Evolutionary conservation across 139 green algal species (phyloP).

Genomic region (Chara braunii): DNA sequence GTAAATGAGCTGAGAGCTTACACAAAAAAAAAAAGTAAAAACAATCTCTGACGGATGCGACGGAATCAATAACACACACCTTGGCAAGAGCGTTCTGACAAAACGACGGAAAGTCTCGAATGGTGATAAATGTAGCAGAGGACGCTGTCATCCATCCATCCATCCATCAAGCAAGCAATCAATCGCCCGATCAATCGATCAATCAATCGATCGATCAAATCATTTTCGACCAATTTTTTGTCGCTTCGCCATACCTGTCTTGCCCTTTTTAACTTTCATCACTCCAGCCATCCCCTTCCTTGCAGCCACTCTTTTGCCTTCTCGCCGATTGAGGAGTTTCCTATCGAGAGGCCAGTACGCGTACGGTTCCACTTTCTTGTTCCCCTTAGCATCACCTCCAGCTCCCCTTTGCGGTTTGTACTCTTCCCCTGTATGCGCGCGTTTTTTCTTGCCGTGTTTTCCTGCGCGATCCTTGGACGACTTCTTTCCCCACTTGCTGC

Average conservation of each 20-base stretch:
- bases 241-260: not conserved
- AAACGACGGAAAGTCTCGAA: not conserved
- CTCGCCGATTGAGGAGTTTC: slow-evolving; percentile 85
- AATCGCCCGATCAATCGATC: not conserved
- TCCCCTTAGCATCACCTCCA: slow-evolving; percentile 45
- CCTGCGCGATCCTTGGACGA: slow-evolving; percentile 3
- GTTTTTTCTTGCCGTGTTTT: not conserved
- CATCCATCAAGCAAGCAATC: not conserved
- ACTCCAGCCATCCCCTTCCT: slow-evolving; percentile 51
- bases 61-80: not conserved
- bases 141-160: not conserved
- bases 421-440: slow-evolving; percentile 23
- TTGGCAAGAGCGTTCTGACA: not conserved
- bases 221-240: not conserved
- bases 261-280: slow-evolving; percentile 28
- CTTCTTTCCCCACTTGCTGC: not conserved
- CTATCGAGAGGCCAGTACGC: slow-evolving; percentile 95
- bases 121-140: not conserved
- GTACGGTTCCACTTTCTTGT: slow-evolving; percentile 74
- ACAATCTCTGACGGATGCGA: not conserved
- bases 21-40: not conserved
- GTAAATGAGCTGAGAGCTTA: not conserved
- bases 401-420: slow-evolving; percentile 50
- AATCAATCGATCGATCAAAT: not conserved
- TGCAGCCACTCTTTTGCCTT: slow-evolving; percentile 46